Evolutionary conservation across 148 eudicot species (phyloP), one percentile per base, ranked within the genome.

Genomic region (Drosera capensis): DNA sequence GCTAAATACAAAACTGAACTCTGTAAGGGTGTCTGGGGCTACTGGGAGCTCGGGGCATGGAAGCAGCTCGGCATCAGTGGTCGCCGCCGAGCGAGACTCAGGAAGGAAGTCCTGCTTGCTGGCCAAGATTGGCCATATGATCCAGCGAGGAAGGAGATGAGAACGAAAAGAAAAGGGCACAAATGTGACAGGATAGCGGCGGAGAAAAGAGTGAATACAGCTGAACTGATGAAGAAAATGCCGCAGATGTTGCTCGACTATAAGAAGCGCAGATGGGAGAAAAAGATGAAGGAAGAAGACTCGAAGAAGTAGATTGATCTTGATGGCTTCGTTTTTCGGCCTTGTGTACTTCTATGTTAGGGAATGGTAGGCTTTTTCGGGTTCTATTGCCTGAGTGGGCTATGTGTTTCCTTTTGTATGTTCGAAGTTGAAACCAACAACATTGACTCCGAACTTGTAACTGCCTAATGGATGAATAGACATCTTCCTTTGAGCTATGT

Each of bases 21-120:
- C 1, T 35, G 84, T 11, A 84, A 80, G 56, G 94, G 94, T 7
- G 87, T 88, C 5, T 88, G 96, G 92, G 94, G 92, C 41, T 83
- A 75, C 50, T 83, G 94, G 97, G 79, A 80, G 58, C 86, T 83
- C 0, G 97, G 96, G 38, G 92, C 92, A 22, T 82, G 96, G 96
- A 79, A 84, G 51, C 73, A 74, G 13, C 57, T 80, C 6, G 72
- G 68, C 23, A 80, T 84, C 11, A 80, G 94, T 60, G 85, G 82
- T 40, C 74, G 90, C 22, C 55, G 43, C 20, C 66, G 95, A 35
- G 90, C 95, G 34, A 67, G 90, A 5, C 65, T 85, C 28, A 71
- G 86, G 3, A 85, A 80, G 52, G 90, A 80, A 65, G 85, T 80
- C 15, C 52, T 77, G 7, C 57, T 71, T 43, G 75, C 82, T 11